Percentiles rank a stretch among this genome's conserved stretches.
Evolutionary conservation across 495 filamentous ascomycete species (phyloP).

Genomic region (Daldinia grandis): DNA sequence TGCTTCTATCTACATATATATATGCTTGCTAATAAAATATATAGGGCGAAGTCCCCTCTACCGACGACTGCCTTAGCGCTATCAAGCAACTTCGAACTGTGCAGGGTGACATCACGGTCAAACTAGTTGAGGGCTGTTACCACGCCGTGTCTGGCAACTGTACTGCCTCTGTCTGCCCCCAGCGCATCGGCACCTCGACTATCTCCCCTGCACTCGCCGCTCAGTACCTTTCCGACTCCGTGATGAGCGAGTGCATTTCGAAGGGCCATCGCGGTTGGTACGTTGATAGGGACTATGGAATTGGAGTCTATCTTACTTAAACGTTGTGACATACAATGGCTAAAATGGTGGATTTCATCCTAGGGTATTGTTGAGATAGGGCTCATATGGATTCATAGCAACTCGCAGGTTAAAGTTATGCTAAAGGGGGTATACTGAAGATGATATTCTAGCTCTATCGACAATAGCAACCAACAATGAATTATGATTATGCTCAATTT

Average conservation of each 20-base stretch:
- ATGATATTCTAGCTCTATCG: not conserved
- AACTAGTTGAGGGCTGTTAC: conserved; percentile 42
- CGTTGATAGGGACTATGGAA: conserved; percentile 33
- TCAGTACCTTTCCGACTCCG: conserved; percentile 37
- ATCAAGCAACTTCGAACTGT: conserved; percentile 37
- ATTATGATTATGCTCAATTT: not conserved
- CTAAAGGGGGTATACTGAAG: not conserved
- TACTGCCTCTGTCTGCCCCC: conserved; percentile 43
- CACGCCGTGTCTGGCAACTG: conserved; percentile 40
- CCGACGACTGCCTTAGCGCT: conserved; percentile 39
- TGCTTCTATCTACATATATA: too few species aligned
- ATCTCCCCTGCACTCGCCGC: conserved; percentile 39
- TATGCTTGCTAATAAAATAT: not conserved
- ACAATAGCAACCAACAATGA: conserved; percentile 8
- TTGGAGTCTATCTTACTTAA: conserved; percentile 43
- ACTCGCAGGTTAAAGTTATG: not conserved
- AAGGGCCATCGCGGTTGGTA: conserved; percentile 46
- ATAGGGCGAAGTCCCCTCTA: conserved; percentile 40
- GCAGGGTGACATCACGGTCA: conserved; percentile 35
- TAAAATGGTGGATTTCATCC: not conserved
- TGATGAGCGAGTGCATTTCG: conserved; percentile 42
- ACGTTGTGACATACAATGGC: not conserved
- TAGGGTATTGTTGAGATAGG: not conserved
- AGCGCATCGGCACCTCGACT: conserved; percentile 33
- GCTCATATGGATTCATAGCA: conserved; percentile 3